Percentiles rank a stretch among this genome's conserved stretches.
Conservation (phyloP, 306 rosid species). For the Gillenia trifoliata region DNA sequence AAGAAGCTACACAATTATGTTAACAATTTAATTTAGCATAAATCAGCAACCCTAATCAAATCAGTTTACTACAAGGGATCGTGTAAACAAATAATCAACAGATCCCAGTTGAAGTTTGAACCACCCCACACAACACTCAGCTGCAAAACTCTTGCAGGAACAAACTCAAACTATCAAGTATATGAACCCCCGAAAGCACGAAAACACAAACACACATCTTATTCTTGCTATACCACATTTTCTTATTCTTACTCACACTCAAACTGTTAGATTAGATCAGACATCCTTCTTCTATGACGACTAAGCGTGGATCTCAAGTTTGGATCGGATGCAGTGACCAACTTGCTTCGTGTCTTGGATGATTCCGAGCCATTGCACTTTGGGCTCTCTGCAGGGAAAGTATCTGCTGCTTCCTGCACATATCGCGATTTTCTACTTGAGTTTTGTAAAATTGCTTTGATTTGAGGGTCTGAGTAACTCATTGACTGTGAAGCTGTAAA, state of each 20-base stretch:
- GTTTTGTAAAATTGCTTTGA: slow-evolving; percentile 48
- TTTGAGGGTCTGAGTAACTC: slow-evolving; percentile 52
- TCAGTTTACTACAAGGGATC: background rate
- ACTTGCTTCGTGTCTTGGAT: slow-evolving; percentile 40
- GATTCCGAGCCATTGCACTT: slow-evolving; percentile 44
- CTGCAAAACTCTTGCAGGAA: background rate
- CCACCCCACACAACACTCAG: background rate
- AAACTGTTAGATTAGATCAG: slow-evolving; percentile 46
- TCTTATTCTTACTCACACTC: background rate
- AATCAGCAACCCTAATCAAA: slow-evolving; percentile 24
- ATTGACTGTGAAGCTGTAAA: slow-evolving; percentile 72
- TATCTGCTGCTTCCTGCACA: slow-evolving; percentile 37
- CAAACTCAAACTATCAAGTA: background rate
- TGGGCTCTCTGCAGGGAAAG: slow-evolving; percentile 41
- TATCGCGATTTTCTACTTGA: slow-evolving; percentile 47
- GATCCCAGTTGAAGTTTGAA: slow-evolving; percentile 13
- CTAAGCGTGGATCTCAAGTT: slow-evolving; percentile 42
- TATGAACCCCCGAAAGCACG: background rate
- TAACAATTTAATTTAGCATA: slow-evolving; percentile 12
- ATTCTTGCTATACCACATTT: slow-evolving; percentile 9
- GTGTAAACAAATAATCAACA: slow-evolving; percentile 28
- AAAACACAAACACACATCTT: slow-evolving; percentile 14
- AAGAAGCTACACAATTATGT: slow-evolving; percentile 20
- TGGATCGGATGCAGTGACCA: slow-evolving; percentile 56
- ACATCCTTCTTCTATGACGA: slow-evolving; percentile 84